Evolutionary conservation across 805 yeast genomes (phyloP).

Genomic region (Ogataea methylovora): DNA sequence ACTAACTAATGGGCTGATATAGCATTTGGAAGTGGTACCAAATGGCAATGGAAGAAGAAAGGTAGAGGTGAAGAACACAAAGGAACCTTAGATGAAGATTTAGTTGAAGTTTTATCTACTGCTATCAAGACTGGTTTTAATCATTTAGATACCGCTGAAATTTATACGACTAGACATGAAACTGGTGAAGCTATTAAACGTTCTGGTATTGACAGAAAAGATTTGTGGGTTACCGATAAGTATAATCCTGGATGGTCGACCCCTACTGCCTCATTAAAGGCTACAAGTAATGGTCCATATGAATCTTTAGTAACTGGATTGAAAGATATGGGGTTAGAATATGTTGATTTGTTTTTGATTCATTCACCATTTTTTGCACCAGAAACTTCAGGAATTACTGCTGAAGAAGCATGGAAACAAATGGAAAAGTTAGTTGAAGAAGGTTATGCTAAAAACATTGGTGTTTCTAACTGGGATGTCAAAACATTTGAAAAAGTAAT

Average conservation of each 20-base stretch:
- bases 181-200: slow-evolving; percentile 45
- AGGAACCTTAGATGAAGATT: slow-evolving; percentile 24
- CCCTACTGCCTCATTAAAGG: slow-evolving; percentile 12
- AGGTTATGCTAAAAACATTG: slow-evolving; percentile 42
- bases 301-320: slow-evolving; percentile 41
- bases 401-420: slow-evolving; percentile 45
- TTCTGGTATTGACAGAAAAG: slow-evolving; percentile 37
- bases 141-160: slow-evolving; percentile 64
- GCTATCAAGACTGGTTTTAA: slow-evolving; percentile 47
- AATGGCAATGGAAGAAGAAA: slow-evolving; percentile 36
- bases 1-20: slow-evolving; percentile 1
- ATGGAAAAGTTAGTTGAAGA: slow-evolving; percentile 33
- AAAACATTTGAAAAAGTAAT: slow-evolving; percentile 36
- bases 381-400: slow-evolving; percentile 34
- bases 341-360: slow-evolving; percentile 54
- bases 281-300: slow-evolving; percentile 31
- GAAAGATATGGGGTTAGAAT: slow-evolving; percentile 39
- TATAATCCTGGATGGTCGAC: slow-evolving; percentile 34
- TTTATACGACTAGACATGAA: slow-evolving; percentile 55
- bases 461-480: slow-evolving; percentile 55
- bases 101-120: slow-evolving; percentile 36
- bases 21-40: slow-evolving; percentile 52
- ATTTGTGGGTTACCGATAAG: slow-evolving; percentile 56
- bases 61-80: slow-evolving; percentile 9
- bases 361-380: slow-evolving; percentile 47